Evolutionary conservation across 441 rosid genomes (phyloP).

Genomic region (Gossypium schwendimanii): DNA sequence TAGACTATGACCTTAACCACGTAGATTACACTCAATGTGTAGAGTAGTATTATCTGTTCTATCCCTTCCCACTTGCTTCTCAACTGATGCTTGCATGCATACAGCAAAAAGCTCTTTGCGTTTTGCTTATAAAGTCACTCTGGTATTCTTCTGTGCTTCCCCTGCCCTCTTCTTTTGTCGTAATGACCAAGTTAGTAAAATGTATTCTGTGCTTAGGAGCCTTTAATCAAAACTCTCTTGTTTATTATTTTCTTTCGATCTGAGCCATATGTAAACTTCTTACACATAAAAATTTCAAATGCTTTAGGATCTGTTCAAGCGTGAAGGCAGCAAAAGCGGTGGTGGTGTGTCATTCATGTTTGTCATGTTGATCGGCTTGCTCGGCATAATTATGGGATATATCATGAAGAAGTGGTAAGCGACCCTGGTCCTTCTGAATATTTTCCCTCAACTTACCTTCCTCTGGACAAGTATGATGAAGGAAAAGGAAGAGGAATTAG

Average conservation of each 20-base stretch:
- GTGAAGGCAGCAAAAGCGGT: slow-evolving; percentile 34
- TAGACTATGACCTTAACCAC: neutral
- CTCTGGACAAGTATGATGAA: slow-evolving; percentile 24
- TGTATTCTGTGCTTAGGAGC: neutral
- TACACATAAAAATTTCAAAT: slow-evolving; percentile 6
- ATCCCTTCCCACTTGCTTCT: neutral
- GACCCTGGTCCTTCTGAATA: neutral
- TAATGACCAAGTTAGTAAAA: slow-evolving; percentile 1
- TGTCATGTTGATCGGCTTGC: slow-evolving; percentile 47
- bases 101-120: neutral
- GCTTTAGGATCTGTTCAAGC: slow-evolving; percentile 51
- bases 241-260: neutral
- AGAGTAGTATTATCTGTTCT: neutral
- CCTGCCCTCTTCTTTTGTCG: neutral
- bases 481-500: slow-evolving; percentile 28
- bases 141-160: neutral
- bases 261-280: slow-evolving; percentile 6
- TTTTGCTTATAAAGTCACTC: neutral
- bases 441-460: slow-evolving; percentile 18
- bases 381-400: slow-evolving; percentile 58
- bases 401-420: slow-evolving; percentile 47
- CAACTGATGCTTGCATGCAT: neutral
- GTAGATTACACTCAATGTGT: neutral
- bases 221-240: neutral
- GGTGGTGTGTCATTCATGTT: slow-evolving; percentile 44